phyloP scores from a whole-genome alignment of 108 stramenopile genomes.

The Cylindrotheca fusiformis region DNA sequence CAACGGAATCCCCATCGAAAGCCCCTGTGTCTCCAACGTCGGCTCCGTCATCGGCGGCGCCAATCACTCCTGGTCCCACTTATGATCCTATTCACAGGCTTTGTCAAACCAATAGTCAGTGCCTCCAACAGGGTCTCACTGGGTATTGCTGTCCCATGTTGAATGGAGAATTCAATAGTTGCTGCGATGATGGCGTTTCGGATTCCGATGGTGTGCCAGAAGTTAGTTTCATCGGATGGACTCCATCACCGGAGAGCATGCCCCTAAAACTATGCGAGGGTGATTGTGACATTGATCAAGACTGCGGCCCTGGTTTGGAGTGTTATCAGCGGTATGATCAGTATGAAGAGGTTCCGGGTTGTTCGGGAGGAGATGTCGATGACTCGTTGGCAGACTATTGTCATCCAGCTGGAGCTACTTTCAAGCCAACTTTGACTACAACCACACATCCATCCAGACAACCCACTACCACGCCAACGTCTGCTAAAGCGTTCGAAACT shows the following conservation, averaged over 20 bases:
- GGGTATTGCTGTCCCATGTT: not conserved
- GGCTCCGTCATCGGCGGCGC: not conserved
- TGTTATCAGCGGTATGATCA: slow-evolving; percentile 33
- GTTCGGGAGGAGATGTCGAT: slow-evolving; percentile 6
- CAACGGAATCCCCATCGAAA: slow-evolving; percentile 3
- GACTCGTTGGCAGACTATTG: slow-evolving; percentile 10
- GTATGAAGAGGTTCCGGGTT: slow-evolving; percentile 27
- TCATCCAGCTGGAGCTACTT: not conserved
- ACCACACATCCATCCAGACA: not conserved
- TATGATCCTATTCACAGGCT: not conserved
- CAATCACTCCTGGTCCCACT: not conserved
- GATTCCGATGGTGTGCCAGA: not conserved
- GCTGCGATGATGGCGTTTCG: not conserved
- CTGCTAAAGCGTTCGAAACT: not conserved
- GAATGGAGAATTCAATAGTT: not conserved
- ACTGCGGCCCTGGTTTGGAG: slow-evolving; percentile 31
- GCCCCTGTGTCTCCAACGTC: slow-evolving; percentile 2
- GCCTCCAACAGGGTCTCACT: not conserved
- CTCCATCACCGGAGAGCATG: slow-evolving; percentile 13
- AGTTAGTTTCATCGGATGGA: slow-evolving; percentile 26
- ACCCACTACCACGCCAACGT: not conserved
- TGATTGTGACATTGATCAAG: slow-evolving; percentile 43
- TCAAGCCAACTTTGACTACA: not conserved
- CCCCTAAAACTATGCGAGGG: slow-evolving; percentile 33
- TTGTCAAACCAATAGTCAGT: not conserved